A percentile compares a stretch with the other conserved stretches of the same genome.
These are phyloP conservation scores for Phytophthora aleatoria DNA, from an alignment of 352 stramenopile genomes.

Conservation along the genomic window DNA sequence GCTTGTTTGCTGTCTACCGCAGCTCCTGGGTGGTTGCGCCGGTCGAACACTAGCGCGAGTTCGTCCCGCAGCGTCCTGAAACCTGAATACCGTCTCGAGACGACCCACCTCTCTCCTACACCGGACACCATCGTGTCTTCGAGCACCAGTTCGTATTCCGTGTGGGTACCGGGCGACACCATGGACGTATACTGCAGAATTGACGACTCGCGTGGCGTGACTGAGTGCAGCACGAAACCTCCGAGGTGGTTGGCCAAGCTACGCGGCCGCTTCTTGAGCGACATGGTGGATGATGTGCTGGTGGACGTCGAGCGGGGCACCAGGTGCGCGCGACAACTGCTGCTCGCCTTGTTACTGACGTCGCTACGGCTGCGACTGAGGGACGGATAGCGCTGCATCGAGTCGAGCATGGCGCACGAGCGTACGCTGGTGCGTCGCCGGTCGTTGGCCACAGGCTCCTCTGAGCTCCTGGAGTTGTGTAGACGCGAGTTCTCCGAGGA, in stretches of 20 bases:
- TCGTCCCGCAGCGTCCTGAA: constrained; percentile 71
- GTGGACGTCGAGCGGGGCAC: constrained; percentile 20
- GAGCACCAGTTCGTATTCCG: constrained; percentile 70
- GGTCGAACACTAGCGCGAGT: constrained; percentile 52
- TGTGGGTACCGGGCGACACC: constrained; percentile 49
- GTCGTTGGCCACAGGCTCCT: constrained; percentile 19
- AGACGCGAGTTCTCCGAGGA: constrained; percentile 21
- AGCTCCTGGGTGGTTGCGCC: constrained; percentile 19
- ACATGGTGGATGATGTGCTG: constrained; percentile 19
- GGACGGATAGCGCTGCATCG: constrained; percentile 16
- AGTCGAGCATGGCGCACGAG: constrained; percentile 23
- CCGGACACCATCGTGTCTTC: constrained; percentile 24
- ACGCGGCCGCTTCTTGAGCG: constrained; percentile 25
- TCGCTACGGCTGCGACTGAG: constrained; percentile 18
- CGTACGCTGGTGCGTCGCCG: constrained; percentile 23
- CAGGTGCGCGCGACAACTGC: constrained; percentile 4
- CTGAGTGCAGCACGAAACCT: constrained; percentile 64
- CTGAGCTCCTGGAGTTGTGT: constrained; percentile 20
- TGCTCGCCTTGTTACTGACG: constrained; percentile 10
- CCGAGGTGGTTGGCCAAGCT: constrained; percentile 50
- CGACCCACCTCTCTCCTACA: constrained; percentile 53
- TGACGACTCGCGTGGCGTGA: constrained; percentile 59
- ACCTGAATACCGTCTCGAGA: constrained; percentile 68
- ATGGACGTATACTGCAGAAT: constrained; percentile 57
- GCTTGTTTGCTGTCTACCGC: constrained; percentile 17